Evolutionary conservation across 2,329 filamentous ascomycete genomes (phyloP), one percentile per base, ranked within the genome.

Genomic region (Pseudogymnoascus destructans): DNA sequence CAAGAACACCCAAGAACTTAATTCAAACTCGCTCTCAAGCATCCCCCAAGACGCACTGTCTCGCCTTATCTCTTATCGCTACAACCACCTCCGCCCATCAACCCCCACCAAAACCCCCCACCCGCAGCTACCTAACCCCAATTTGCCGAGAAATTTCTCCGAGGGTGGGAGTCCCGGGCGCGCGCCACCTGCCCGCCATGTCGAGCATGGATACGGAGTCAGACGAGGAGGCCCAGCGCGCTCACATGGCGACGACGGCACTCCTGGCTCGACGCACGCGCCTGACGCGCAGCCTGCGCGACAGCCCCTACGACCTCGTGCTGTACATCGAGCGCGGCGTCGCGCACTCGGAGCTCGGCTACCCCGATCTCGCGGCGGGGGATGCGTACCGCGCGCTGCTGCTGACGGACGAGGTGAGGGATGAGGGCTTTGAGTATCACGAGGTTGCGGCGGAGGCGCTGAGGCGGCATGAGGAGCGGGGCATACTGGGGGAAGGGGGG

Each of bases 321-420:
- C 74, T 85, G 6, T 85, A 84, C 63, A 74, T 87, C 58, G 78
- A 85, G 62, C 81, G 91, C 30, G 89, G 89, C 21, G 73, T 79
- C 32, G 75, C 86, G 40, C 83, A 96, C 70, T 79, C 83, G 13
- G 75, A 82, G 49, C 77, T 96, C 52, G 88, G 83, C 35, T 97
- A 95, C 70, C 89, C 89, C 0, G 93, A 98, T 70, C 80, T 98
- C 36, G 90, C 90, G 4, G 85, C 86, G 9, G 89, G 89, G 32
- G 91, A 96, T 74, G 89, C 89, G 4, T 97, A 97, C 70, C 85
- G 87, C 58, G 90, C 91, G 1, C 77, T 97, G n/a, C 79, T 95
- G 3, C 75, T 98, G 52, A 80, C 87, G 13, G 92, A 97, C 67
- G 89, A 93, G 63, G 79, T 89, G 33, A 72, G 78, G 62, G 85